phyloP scores from a whole-genome alignment of 2,329 filamentous ascomycete genomes.

The Fusarium sp. region DNA sequence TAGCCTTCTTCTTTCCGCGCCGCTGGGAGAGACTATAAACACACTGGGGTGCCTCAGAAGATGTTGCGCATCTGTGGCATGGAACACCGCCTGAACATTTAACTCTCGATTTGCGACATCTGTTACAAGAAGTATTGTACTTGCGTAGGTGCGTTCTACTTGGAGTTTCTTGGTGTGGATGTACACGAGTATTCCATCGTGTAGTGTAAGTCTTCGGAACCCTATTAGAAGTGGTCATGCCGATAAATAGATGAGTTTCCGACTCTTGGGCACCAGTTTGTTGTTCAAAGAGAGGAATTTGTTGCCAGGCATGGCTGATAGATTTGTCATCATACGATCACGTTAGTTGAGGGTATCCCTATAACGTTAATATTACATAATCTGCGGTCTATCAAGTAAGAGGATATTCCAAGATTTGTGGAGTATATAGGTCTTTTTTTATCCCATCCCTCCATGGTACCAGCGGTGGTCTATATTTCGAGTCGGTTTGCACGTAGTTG shows the following conservation, averaged over 20 bases:
- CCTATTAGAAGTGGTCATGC: background rate
- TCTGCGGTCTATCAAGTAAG: background rate
- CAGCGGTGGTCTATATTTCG: no score
- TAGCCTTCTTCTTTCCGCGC: conserved; percentile 13
- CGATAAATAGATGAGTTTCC: background rate
- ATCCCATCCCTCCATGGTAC: no score
- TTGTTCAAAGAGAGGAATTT: background rate
- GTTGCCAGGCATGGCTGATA: no score
- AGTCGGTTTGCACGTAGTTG: no score
- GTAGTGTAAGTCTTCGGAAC: conserved; percentile 3
- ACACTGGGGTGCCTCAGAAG: background rate
- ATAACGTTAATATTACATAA: no score
- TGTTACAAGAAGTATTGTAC: conserved; percentile 24
- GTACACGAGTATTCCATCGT: conserved; percentile 1
- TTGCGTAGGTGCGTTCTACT: background rate
- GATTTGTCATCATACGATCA: conserved; percentile 7
- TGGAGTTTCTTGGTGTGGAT: background rate
- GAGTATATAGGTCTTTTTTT: no score
- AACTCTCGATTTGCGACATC: conserved; percentile 18
- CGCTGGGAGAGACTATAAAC: conserved; percentile 16
- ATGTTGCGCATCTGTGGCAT: conserved; percentile 3
- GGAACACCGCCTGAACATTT: conserved; percentile 16
- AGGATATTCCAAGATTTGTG: no score
- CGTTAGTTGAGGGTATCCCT: no score
- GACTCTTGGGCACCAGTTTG: no score